Evolutionary conservation across 2,329 filamentous ascomycete species (phyloP).

Genomic region (Exophiala spinifera): DNA sequence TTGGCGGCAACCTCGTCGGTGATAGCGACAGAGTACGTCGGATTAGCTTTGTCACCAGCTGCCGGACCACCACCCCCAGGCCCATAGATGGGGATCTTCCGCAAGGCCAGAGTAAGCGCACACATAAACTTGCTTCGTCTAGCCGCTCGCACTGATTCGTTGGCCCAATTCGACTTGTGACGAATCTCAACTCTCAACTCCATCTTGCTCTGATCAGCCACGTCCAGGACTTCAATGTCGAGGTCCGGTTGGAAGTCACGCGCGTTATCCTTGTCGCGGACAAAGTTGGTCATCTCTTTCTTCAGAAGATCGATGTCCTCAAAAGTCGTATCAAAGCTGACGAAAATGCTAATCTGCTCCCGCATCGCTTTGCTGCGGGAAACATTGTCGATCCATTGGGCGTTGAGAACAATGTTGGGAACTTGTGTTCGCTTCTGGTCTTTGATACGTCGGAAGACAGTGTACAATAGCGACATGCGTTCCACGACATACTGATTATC

Average conservation of each 20-base stretch:
- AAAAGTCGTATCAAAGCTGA: conserved; percentile 82
- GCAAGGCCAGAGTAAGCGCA: conserved; percentile 77
- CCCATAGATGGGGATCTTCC: conserved; percentile 79
- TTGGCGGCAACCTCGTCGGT: conserved; percentile 63
- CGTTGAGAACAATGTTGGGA: conserved; percentile 89
- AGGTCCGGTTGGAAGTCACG: conserved; percentile 89
- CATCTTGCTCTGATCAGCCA: conserved; percentile 85
- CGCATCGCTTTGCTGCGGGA: conserved; percentile 89
- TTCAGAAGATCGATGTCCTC: conserved; percentile 86
- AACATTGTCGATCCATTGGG: conserved; percentile 92
- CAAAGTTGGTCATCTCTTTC: conserved; percentile 79
- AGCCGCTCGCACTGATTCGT: conserved; percentile 75
- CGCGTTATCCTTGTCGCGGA: conserved; percentile 75
- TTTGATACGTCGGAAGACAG: conserved; percentile 80
- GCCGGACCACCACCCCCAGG: conserved; percentile 70
- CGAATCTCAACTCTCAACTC: conserved; percentile 77
- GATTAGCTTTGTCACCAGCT: conserved; percentile 64
- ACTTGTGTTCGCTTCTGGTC: conserved; percentile 77
- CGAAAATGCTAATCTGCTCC: conserved; percentile 74
- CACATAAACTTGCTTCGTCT: conserved; percentile 96
- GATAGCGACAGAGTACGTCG: conserved; percentile 75
- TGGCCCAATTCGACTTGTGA: conserved; percentile 91
- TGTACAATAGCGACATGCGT: conserved; percentile 90
- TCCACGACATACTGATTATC: conserved; percentile 74
- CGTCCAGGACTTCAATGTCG: conserved; percentile 70